Evolutionary conservation across 1,284 basidiomycete genomes (phyloP), one percentile per base, ranked within the genome.

Genomic region (Ustilago vetiveriae): DNA sequence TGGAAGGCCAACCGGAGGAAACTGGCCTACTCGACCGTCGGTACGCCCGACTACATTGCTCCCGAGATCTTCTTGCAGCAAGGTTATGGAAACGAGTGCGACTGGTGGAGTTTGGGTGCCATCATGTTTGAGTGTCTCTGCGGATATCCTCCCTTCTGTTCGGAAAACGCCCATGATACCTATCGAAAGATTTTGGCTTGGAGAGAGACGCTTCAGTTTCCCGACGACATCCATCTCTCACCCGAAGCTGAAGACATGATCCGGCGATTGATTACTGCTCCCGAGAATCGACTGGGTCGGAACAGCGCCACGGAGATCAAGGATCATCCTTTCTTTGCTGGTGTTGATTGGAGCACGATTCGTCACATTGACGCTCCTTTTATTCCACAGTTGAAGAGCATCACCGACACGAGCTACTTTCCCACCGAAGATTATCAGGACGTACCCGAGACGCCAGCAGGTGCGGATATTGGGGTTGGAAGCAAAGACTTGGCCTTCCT

Each of bases 81-180:
- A 81, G 95, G 95, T 3, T 98, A 98, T 76, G 93, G 94, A 48
- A 94, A 97, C 83, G 95, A 97, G 84, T 96, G 94, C 81, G 94
- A 97, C 83, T 97, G 94, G 94, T 97, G 94, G 94, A 82, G 80
- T 50, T 63, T 83, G 44, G 83, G 95, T 11, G 94, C 94, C 4
- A 98, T 98, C 84, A 97, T 96, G 90, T 98, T 95, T 80, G 95
- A 98, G 83, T 98, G 95, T 84, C 86, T 98, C 22, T 93, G 97
- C 74, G 95, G 84, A 11, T 97, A 95, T 82, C 94, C 94, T 11
- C 94, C 94, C 3, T 98, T 97, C 86, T 97, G 94, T 83, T 96
- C 94, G 9, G 94, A 98, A 81, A 94, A 93, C 78, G 94, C 95
- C 16, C 92, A 92, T 75, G 95, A 98, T 81, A 98, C 95, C 21